Conservation (phyloP, 768 basidiomycete genomes). For the Trametes meyenii region DNA sequence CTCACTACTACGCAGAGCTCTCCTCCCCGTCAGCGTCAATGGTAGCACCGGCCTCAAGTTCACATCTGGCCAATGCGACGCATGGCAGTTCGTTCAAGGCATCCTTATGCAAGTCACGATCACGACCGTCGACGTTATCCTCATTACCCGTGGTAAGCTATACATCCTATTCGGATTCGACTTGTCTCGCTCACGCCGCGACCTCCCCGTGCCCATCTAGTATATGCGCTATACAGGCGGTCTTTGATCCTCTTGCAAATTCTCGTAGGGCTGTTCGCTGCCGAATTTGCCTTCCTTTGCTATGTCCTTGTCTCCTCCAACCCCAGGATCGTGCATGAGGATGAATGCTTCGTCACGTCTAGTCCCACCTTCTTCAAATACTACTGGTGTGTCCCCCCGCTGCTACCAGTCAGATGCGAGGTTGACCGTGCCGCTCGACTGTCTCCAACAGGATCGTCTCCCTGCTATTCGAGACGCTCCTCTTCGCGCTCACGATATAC, state of each 20-base stretch:
- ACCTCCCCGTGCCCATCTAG: too few relatives aligned
- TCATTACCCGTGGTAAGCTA: constrained; percentile 29
- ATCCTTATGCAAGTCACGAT: constrained; percentile 28
- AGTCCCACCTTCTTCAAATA: constrained; percentile 27
- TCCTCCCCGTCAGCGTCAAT: constrained; percentile 29
- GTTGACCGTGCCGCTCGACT: not conserved
- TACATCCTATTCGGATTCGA: not conserved
- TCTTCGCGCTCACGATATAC: constrained; percentile 29
- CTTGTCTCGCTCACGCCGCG: not conserved
- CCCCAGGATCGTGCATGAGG: constrained; percentile 25
- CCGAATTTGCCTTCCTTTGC: constrained; percentile 21
- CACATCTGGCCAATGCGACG: constrained; percentile 19
- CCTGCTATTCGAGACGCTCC: constrained; percentile 30
- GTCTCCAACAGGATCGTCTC: constrained; percentile 32
- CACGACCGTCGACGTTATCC: constrained; percentile 31
- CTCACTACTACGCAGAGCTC: constrained; percentile 15
- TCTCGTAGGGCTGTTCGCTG: constrained; percentile 24
- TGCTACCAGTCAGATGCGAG: not conserved
- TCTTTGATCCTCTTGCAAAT: constrained; percentile 15
- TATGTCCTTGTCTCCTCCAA: constrained; percentile 28
- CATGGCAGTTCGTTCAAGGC: constrained; percentile 30
- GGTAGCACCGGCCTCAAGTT: constrained; percentile 28
- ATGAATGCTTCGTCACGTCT: constrained; percentile 30
- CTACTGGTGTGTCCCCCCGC: constrained; percentile 24
- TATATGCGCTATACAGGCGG: constrained; percentile 30